Conservation (phyloP, 202 grass and related monocot genomes). For the Cymbopogon flexuosus region DNA sequence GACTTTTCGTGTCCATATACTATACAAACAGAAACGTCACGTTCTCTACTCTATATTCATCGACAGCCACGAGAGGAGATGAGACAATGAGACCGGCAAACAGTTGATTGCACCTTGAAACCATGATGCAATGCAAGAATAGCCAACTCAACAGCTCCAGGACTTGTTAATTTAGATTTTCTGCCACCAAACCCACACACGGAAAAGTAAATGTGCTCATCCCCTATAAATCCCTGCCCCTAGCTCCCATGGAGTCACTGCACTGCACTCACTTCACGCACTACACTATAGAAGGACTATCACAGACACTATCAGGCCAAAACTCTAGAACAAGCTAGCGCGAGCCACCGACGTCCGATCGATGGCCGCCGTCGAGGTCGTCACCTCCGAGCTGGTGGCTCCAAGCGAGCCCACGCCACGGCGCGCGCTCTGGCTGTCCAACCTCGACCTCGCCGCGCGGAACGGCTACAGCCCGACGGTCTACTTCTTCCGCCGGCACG, state of each 20-base stretch:
- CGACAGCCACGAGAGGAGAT: too few species aligned
- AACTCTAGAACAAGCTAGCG: background rate
- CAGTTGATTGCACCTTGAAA: too few species aligned
- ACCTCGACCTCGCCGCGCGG: conserved; percentile 51
- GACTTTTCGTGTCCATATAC: too few species aligned
- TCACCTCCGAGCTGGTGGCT: conserved; percentile 43
- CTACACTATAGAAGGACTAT: too few species aligned
- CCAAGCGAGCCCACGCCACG: conserved; percentile 44
- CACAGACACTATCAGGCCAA: background rate
- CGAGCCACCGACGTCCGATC: background rate
- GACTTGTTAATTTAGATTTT: too few species aligned
- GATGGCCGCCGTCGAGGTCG: conserved; percentile 37
- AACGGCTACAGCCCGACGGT: conserved; percentile 47
- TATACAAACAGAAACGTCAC: too few species aligned
- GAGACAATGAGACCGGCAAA: too few species aligned
- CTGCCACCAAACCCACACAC: too few species aligned
- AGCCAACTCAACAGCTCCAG: too few species aligned
- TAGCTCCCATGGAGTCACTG: conserved; percentile 14
- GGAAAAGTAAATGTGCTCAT: background rate
- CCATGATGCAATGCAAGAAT: too few species aligned
- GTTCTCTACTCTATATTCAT: too few species aligned
- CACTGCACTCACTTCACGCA: conserved; percentile 1
- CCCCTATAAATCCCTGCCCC: conserved; percentile 22
- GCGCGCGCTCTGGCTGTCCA: conserved; percentile 54
- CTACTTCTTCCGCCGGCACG: conserved; percentile 47